Evolutionary conservation across 2,329 filamentous ascomycete species (phyloP), one percentile per base, ranked within the genome.

Genomic region (Paecilomyces sp.): DNA sequence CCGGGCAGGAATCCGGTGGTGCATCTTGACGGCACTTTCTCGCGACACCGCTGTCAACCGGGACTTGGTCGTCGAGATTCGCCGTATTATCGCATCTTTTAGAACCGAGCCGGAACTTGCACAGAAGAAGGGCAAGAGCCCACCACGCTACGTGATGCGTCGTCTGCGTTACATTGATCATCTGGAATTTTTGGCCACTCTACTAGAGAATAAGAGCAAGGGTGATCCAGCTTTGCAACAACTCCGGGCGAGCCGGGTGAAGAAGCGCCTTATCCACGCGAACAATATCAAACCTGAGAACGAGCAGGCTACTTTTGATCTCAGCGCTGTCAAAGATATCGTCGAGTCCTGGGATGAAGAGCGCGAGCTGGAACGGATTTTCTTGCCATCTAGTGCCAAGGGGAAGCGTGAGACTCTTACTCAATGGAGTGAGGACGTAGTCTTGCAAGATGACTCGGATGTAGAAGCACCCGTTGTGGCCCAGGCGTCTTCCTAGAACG

Each of bases 1-100:
- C 33, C 57, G 72, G 7, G 65, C 68, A n/a, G 76, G 75, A 1
- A 62, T 76, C 2, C 73, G 74, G 55, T 77, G 76, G 76, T 76
- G 74, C 55, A 68, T 77, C 50, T 57, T 76, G 57, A 73, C 73
- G 1, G 72, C 67, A n/a, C 64, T 77, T 25, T 66, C 70, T 30
- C 71, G 74, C 30, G 61, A 63, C 2, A 73, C 70, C 33, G 68
- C 70, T 12, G 58, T 72, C 25, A 68, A 60, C 47, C 67, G 58
- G 25, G 67, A 72, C 55, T 70, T 77, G 30, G 61, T 75, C 1
- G 70, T 69, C 18, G 76, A 77, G 58, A 66, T 68, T 8, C 64
- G 67, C 30, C 69, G 70, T 5, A 56, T 72, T 30, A 51, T 73
- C 25, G 66, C 57, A 24, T 51, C 52, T 15, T 59, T 57, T 9